A percentile compares a stretch with the other conserved stretches of the same genome.
These are phyloP conservation scores for Cytospora leucostoma DNA, from an alignment of 2,329 filamentous ascomycete species.

Conservation along the genomic window DNA sequence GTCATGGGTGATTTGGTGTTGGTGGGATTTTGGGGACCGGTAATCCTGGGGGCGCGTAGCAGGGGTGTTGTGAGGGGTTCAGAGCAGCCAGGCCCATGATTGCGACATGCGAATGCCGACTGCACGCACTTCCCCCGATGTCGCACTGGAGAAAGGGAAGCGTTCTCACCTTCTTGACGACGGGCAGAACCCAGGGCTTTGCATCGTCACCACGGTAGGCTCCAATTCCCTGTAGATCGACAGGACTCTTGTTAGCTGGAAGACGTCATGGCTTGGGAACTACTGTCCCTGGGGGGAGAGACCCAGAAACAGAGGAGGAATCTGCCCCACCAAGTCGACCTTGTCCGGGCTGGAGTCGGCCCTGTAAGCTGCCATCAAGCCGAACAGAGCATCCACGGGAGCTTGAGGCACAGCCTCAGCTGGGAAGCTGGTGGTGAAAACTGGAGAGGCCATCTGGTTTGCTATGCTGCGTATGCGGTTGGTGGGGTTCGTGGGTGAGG, in stretches of 20 bases:
- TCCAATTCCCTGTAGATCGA: conserved; percentile 64
- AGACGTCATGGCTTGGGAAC: conserved; percentile 8
- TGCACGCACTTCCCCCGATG: conserved; percentile 9
- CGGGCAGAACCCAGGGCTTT: conserved; percentile 95
- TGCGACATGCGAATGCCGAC: conserved; percentile 5
- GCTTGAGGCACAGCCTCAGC: conserved; percentile 80
- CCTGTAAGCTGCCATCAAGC: conserved; percentile 83
- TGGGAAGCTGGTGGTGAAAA: conserved; percentile 68
- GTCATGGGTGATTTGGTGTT: conserved; percentile 16
- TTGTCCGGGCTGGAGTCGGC: conserved; percentile 78
- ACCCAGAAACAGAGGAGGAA: conserved; percentile 4
- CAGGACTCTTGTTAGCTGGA: conserved; percentile 9
- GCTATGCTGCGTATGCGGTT: conserved; percentile 63
- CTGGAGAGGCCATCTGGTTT: conserved; percentile 68
- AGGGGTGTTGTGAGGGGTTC: conserved; percentile 2
- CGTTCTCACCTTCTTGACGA: conserved; percentile 85
- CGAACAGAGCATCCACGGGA: conserved; percentile 93
- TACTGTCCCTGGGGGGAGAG: background rate
- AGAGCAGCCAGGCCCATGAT: background rate
- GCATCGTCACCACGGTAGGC: conserved; percentile 94
- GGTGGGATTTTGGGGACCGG: conserved; percentile 12
- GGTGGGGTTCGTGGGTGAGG: conserved; percentile 49
- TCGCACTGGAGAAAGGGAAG: conserved; percentile 6
- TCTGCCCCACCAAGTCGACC: conserved; percentile 76
- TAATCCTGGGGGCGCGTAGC: conserved; percentile 23